Base-by-base conservation (phyloP, 345 rosid genomes). In the Conringia planisiliqua region DNA sequence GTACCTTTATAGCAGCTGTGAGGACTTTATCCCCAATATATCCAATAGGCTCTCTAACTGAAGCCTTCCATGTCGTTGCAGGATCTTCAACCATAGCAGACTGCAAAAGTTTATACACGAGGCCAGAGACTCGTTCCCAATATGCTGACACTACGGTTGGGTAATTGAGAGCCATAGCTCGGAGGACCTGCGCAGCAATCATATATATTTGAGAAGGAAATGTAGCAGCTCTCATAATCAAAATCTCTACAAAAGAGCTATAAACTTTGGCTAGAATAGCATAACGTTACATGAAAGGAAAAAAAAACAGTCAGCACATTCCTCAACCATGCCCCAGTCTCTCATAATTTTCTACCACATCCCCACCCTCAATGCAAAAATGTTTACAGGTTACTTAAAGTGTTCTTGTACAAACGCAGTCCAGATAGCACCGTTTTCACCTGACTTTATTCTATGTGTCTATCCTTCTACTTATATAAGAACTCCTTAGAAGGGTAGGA, bases 131-230 rank as follows among this genome's bases (percentile, higher is more conserved):
- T 65, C 67, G 82, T 68, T 82, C 86, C 98, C 96, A 94, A 38
- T 86, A 86, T 39, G 77, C 83, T 76, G 75, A 44, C 75, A 84
- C 86, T 68, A 87, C 59, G 74, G 80, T 84, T 17, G 97, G 96
- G 66, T 91, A 88, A 83, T 80, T 90, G 84, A 91, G 97, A 68
- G 85, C 83, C 78, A 88, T 62, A 72, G 89, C 92, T 85, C 92
- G 86, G 72, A 94, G 85, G 77, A 93, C 95, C 97, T 94, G 86
- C 30, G 74, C 44, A 57, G 78, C 55, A 81, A 51, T 44, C 40
- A 75, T 42, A 75, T 62, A 40, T 62, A 2, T 56, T 33, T 66
- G 27, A 55, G 38, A 16, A 70, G 71, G 62, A 60, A 51, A 76
- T 35, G 17, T n/a, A 58, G 50, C 40, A 71, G 72, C 67, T 22